Evolutionary conservation across 371 early-diverging fungal genomes (phyloP), one percentile per base, ranked within the genome.

Genomic region (Syncephalastrum monosporum): DNA sequence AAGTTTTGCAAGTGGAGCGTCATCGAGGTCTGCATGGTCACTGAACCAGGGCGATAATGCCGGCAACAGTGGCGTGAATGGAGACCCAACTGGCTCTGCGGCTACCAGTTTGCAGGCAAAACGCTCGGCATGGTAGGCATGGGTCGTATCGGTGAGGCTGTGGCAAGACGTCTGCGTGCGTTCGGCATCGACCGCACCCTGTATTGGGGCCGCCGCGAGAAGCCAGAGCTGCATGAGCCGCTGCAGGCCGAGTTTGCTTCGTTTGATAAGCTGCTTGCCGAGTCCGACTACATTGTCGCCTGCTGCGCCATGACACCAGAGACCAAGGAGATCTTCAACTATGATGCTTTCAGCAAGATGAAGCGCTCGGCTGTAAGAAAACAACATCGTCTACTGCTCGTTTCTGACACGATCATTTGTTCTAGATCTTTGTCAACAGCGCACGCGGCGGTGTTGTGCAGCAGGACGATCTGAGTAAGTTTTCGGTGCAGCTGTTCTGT

Each of bases 91-190:
- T 89, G 90, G 88, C 62, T 93, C 33, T 77, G 88, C 45, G 96
- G 95, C 4, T 74, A 67, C 14, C 90, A 90, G 65, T 72, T 94
- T 44, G 77, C 78, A 3, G 76, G 74, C 43, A 93, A 93, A 59
- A 89, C 91, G 0, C 75, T 95, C 27, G 96, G 95, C 5, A 83
- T 95, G 38, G 84, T 94, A 14, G 95, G 96, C 0, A 56, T 93
- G 25, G 96, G 96, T 0, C 82, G 93, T 21, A 94, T 94, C 56
- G 95, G 96, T n/a, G 59, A 67, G n/a, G 93, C 89, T 0, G 86
- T 89, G 6, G 87, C 86, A 12, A 56, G 74, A 23, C 72, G 93
- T 17, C 68, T 94, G 13, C 65, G 67, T 19, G 84, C 89, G 14
- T 92, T 94, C 68, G 85, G 87, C 2, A 72, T 88, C 10, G 52